Evolutionary conservation across 192 early-diverging fungal species (phyloP).

Genomic region (Funneliformis mosseae): DNA sequence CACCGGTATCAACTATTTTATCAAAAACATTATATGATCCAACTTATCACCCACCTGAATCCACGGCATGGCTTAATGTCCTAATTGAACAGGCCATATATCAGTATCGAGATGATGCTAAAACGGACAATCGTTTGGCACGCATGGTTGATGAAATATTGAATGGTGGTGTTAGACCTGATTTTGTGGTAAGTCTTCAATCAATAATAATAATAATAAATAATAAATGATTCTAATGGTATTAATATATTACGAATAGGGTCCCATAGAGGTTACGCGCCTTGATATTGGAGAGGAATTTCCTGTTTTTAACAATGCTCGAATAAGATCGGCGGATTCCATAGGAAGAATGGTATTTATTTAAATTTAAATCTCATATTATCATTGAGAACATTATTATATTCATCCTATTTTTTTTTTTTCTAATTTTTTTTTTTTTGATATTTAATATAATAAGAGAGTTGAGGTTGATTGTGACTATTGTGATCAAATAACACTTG

Average conservation of each 20-base stretch:
- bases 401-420: neutral
- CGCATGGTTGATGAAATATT: slow-evolving; percentile 65
- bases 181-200: slow-evolving; percentile 66
- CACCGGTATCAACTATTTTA: slow-evolving; percentile 55
- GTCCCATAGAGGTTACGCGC: slow-evolving; percentile 59
- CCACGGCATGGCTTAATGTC: slow-evolving; percentile 85
- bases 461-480: slow-evolving; percentile 86
- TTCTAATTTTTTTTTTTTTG: too few relatives aligned
- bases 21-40: slow-evolving; percentile 63
- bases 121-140: slow-evolving; percentile 66
- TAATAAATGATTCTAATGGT: neutral
- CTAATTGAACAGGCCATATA: slow-evolving; percentile 76
- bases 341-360: slow-evolving; percentile 51
- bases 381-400: neutral
- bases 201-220: too few relatives aligned
- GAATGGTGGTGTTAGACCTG: slow-evolving; percentile 67
- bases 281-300: slow-evolving; percentile 62
- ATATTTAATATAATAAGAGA: slow-evolving; percentile 44
- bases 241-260: slow-evolving; percentile 37
- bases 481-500: slow-evolving; percentile 91
- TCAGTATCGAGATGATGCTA: slow-evolving; percentile 72
- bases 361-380: neutral
- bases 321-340: slow-evolving; percentile 55
- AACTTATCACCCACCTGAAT: slow-evolving; percentile 61
- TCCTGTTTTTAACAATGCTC: slow-evolving; percentile 57